Base-by-base conservation (phyloP, 495 filamentous ascomycete species). In the Aspergillus sparsus region DNA sequence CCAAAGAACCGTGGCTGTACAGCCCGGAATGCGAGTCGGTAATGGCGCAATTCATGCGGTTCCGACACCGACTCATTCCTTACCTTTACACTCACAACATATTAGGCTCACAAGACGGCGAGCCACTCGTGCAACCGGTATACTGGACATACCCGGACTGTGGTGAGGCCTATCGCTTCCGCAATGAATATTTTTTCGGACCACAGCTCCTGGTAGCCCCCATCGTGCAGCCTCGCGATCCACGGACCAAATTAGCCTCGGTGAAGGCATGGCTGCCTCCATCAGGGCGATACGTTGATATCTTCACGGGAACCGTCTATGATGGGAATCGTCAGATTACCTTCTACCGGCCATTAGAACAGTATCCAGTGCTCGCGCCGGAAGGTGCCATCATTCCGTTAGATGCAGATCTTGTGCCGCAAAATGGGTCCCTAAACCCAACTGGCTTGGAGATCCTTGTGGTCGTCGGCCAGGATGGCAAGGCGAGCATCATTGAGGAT, bases 71-170 rank as follows among this genome's bases (percentile, higher is more conserved):
- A 36, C 68, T 87, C 12, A 71, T 85, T 32, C 84, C 84, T 0
- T 87, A 79, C 61, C 71, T 86, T 13, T 84, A 84, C 68, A 80
- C 79, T 9, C 80, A 81, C 75, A 85, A 83, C 65, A 71, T 79
- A 5, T 67, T 70, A 35, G 73, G 73, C 1, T 65, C 71, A 5
- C 64, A 69, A 11, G 70, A 80, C 3, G 67, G 72, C 49, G 72
- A 80, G 42, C 83, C 82, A 0, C 65, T 87, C 1, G 62, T 85
- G 6, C 77, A 80, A 67, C 84, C 83, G 15, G 77, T 87, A 76
- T 87, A 87, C 71, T 87, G 83, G 84, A 71, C 71, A 18, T 80
- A 82, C 63, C 73, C 75, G 0, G 66, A 79, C 9, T 36, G 44
- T 1, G 72, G 79, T 6, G 74, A 77, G 47, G 80, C 82, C 1